Percentiles rank a stretch among this genome's conserved stretches.
phyloP scores from a whole-genome alignment of 2,329 filamentous ascomycete species.

The Fusarium liriodendri region DNA sequence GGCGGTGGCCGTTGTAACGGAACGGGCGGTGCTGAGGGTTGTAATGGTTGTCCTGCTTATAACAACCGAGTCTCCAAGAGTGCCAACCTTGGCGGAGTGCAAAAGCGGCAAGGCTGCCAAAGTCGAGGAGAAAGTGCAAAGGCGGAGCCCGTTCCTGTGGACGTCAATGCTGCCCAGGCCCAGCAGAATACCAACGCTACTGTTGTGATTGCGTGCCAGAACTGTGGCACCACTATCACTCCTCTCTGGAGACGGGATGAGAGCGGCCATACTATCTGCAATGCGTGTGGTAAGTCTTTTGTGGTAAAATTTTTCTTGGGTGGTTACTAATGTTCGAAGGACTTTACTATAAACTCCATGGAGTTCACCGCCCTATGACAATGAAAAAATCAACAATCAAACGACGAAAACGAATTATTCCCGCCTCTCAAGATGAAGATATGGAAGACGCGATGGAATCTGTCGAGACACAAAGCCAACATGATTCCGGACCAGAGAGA shows the following conservation, averaged over 20 bases:
- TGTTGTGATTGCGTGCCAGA: constrained; percentile 89
- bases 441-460: constrained; percentile 62
- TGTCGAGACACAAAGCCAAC: constrained; percentile 51
- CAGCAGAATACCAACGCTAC: constrained; percentile 47
- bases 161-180: constrained; percentile 49
- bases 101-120: constrained; percentile 55
- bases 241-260: constrained; percentile 96
- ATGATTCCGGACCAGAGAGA: constrained; percentile 57
- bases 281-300: constrained; percentile 85
- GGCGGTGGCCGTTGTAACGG: constrained; percentile 96
- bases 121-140: constrained; percentile 39
- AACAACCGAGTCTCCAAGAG: constrained; percentile 96
- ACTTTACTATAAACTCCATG: constrained; percentile 95
- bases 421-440: constrained; percentile 70
- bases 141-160: constrained; percentile 46
- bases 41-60: constrained; percentile 94
- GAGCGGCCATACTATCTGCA: constrained; percentile 96
- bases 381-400: constrained; percentile 99
- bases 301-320: not conserved
- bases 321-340: constrained; percentile 62
- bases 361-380: constrained; percentile 90
- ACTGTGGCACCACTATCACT: constrained; percentile 96
- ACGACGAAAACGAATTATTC: constrained; percentile 92
- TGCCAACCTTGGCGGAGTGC: constrained; percentile 74
- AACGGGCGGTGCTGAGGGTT: constrained; percentile 93